Percentiles rank a stretch among this genome's conserved stretches.
Evolutionary conservation across 2,329 filamentous ascomycete species (phyloP).

Genomic region (Aaosphaeria pasadenensis): DNA sequence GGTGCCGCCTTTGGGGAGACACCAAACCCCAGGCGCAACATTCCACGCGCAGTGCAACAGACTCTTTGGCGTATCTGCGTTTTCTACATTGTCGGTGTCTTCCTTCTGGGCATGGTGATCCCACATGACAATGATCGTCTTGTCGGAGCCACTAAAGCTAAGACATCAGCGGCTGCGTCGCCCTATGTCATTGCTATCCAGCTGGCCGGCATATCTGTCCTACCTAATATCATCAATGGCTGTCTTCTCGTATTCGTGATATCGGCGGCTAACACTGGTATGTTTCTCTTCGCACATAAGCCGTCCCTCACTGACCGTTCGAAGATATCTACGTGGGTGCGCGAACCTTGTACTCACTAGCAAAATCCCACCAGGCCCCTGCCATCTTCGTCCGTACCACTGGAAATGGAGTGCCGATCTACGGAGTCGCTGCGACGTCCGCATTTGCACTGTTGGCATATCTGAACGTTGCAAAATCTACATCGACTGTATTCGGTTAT

Average conservation of each 20-base stretch:
- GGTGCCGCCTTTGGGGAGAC: conserved; percentile 33
- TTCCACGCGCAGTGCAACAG: conserved; percentile 53
- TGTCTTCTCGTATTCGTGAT: conserved; percentile 70
- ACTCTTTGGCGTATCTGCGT: conserved; percentile 55
- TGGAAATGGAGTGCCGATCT: conserved; percentile 41
- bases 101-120: conserved; percentile 60
- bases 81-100: conserved; percentile 52
- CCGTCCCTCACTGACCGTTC: neutral
- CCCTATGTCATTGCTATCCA: conserved; percentile 64
- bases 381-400: conserved; percentile 48
- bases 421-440: conserved; percentile 36
- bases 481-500: conserved; percentile 59
- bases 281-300: neutral
- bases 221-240: conserved; percentile 73
- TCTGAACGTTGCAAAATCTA: conserved; percentile 47
- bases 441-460: conserved; percentile 47
- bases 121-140: conserved; percentile 52
- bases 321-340: conserved; percentile 10
- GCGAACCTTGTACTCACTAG: conserved; percentile 49
- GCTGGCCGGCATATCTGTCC: conserved; percentile 63
- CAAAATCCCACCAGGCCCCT: conserved; percentile 51
- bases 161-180: conserved; percentile 32
- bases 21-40: conserved; percentile 36
- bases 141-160: conserved; percentile 36
- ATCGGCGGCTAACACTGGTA: conserved; percentile 64